These are phyloP conservation scores for Cardamine resedifolia DNA, from an alignment of 345 rosid genomes.

Conservation along the genomic window DNA sequence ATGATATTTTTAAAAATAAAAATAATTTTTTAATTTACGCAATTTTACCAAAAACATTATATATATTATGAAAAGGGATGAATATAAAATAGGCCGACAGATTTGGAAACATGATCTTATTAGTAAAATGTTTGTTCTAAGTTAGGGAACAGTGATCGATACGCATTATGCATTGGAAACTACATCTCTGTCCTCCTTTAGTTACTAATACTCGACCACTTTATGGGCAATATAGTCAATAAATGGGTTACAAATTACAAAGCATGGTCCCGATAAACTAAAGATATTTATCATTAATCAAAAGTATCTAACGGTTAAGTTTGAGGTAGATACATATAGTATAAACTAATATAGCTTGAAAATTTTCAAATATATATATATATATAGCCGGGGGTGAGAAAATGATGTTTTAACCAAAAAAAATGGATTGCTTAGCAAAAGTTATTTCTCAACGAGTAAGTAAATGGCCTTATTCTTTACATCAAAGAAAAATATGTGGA, in stretches of 20 bases:
- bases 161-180: neutral
- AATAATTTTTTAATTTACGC: too few relatives aligned
- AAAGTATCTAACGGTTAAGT: slow-evolving; percentile 35
- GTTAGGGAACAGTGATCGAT: slow-evolving; percentile 32
- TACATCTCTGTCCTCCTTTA: slow-evolving; percentile 6
- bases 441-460: slow-evolving; percentile 30
- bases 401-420: slow-evolving; percentile 50
- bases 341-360: too few relatives aligned
- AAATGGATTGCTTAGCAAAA: slow-evolving; percentile 28
- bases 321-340: slow-evolving; percentile 26
- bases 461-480: slow-evolving; percentile 36
- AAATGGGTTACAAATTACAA: neutral
- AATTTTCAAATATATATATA: too few relatives aligned
- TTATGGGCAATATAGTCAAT: slow-evolving; percentile 30
- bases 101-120: slow-evolving; percentile 26
- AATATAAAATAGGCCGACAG: slow-evolving; percentile 31
- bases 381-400: slow-evolving; percentile 39
- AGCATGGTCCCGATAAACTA: slow-evolving; percentile 25
- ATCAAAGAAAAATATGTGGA: slow-evolving; percentile 34
- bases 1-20: too few relatives aligned
- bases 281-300: neutral
- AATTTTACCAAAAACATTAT: too few relatives aligned
- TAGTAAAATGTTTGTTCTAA: slow-evolving; percentile 10
- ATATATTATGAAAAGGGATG: too few relatives aligned
- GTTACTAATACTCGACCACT: neutral